Percentiles rank a stretch among this genome's conserved stretches.
Evolutionary conservation across 73 alveolate genomes (phyloP).

Genomic region (Urostyla sp.): DNA sequence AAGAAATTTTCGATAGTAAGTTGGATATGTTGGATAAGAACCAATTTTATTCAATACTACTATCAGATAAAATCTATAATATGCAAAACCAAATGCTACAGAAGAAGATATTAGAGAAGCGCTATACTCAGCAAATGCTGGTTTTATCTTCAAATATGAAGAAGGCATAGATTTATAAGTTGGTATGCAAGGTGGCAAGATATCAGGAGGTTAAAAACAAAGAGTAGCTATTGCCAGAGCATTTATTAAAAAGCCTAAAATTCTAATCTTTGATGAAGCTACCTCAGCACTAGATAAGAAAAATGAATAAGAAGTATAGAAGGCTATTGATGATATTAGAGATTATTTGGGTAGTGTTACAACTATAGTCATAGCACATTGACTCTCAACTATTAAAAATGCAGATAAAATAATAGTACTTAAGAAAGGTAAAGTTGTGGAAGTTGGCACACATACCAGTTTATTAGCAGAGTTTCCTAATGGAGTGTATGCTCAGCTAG

Average conservation of each 20-base stretch:
- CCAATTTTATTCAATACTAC: slow-evolving; percentile 87
- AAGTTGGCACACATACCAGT: slow-evolving; percentile 77
- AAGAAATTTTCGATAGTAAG: slow-evolving; percentile 52
- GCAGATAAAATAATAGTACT: slow-evolving; percentile 81
- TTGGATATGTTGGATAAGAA: slow-evolving; percentile 73
- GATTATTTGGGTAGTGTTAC: slow-evolving; percentile 52
- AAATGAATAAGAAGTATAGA: slow-evolving; percentile 87
- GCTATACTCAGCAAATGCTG: slow-evolving; percentile 77
- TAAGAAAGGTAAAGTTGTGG: slow-evolving; percentile 75
- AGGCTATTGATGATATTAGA: slow-evolving; percentile 72
- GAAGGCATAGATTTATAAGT: slow-evolving; percentile 84
- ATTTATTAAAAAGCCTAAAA: slow-evolving; percentile 84
- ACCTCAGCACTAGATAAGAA: slow-evolving; percentile 94
- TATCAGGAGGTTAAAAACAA: slow-evolving; percentile 96
- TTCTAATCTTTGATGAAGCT: slow-evolving; percentile 95
- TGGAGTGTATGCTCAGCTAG: slow-evolving; percentile 65
- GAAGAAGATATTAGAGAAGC: slow-evolving; percentile 84
- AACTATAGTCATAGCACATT: slow-evolving; percentile 83
- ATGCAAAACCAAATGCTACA: slow-evolving; percentile 80
- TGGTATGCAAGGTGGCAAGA: slow-evolving; percentile 83
- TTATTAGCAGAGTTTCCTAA: slow-evolving; percentile 47
- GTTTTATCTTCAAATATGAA: slow-evolving; percentile 80
- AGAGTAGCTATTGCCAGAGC: slow-evolving; percentile 96
- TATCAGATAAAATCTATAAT: slow-evolving; percentile 82
- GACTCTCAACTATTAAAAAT: slow-evolving; percentile 79